Evolutionary conservation across 176 grass and related monocot genomes (phyloP), one percentile per base, ranked within the genome.

Genomic region (Calamus simplicifolius): DNA sequence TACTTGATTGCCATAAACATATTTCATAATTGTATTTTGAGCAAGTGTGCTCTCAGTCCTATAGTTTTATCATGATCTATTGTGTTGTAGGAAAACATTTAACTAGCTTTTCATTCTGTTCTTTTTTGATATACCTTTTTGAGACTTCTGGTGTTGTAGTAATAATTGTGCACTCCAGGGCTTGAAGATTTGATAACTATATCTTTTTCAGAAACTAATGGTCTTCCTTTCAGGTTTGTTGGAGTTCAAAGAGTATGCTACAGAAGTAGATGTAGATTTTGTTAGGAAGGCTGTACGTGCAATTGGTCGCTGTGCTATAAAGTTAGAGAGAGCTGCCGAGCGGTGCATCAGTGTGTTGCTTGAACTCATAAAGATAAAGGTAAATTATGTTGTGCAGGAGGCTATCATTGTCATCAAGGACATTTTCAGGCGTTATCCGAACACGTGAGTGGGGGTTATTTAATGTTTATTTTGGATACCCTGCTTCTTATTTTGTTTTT

Each of bases 231-330:
- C 65, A 98, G 93, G 93, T 98, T 52, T 98, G 18, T 79, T 98
- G 79, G 93, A 92, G 71, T 98, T 98, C 52, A 98, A 98, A 80
- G 93, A 98, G 56, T 98, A 98, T 49, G 93, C 93, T 48, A 98
- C 93, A 68, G 93, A 98, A 86, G 87, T 98, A 58, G 93, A 98
- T 83, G 93, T 98, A 56, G 93, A 98, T 66, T 98, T 98, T 82
- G 93, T 98, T 29, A 76, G 93, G 58, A 98, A 92, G 70, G 93
- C 93, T 80, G 93, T 98, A 27, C 93, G 87, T 69, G 87, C 93
- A 57, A 92, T 98, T 85, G 87, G 93, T 56, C 86, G 93, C 48
- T 98, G 93, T 79, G 93, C 93, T 19, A 92, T 98, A 70, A 98
- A 98, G 68, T 80, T 98, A 55, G 87, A 98, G 63, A 91, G 93